These are phyloP conservation scores for Eimeria praecox DNA, from an alignment of 169 alveolate species.

Conservation along the genomic window DNA sequence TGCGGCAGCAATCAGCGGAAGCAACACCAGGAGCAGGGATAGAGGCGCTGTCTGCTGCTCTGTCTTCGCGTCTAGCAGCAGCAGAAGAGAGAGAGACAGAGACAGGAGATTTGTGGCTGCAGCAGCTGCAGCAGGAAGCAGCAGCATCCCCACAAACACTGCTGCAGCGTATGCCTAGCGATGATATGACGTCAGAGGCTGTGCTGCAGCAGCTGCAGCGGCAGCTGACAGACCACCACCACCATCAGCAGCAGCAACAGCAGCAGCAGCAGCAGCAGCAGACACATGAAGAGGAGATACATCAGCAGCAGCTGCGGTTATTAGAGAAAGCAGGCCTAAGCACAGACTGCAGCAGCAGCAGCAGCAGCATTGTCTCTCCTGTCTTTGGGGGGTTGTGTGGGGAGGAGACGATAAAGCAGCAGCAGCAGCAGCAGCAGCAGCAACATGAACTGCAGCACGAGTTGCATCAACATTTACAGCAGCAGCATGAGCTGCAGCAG, in stretches of 20 bases:
- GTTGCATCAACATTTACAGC: neutral
- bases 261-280: neutral
- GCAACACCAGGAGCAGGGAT: neutral
- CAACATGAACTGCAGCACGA: neutral
- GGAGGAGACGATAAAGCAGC: neutral
- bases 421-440: neutral
- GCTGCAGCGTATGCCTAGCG: too few species aligned
- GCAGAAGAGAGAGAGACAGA: neutral
- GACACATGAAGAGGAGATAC: neutral
- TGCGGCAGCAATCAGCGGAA: slow-evolving; percentile 19
- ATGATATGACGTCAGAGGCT: neutral
- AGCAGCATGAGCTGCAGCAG: neutral
- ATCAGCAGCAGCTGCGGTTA: neutral
- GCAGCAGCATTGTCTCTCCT: neutral
- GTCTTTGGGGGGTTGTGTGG: too few species aligned
- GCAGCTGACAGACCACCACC: neutral
- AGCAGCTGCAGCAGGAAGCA: too few species aligned
- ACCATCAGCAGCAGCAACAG: neutral
- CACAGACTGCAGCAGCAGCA: neutral
- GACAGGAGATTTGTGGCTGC: slow-evolving; percentile 13
- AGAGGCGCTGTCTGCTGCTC: neutral
- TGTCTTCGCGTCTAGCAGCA: slow-evolving; percentile 5
- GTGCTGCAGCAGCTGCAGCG: slow-evolving; percentile 56
- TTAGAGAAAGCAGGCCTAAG: too few species aligned
- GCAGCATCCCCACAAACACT: too few species aligned